Evolutionary conservation across 192 early-diverging fungal genomes (phyloP).

Genomic region (Irineochytrium annulatum): DNA sequence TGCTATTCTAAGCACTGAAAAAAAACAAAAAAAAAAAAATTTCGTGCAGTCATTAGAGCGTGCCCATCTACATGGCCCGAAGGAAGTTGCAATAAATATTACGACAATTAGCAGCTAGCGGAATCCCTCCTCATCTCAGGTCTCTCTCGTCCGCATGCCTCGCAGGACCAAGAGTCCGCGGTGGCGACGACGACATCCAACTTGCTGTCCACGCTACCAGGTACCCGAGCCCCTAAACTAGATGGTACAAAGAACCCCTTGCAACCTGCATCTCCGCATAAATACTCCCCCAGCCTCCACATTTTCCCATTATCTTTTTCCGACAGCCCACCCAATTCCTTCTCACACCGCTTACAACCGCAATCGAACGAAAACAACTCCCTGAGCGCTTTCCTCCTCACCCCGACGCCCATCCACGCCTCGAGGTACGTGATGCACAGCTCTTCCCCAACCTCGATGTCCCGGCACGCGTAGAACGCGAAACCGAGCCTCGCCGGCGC

Average conservation of each 20-base stretch:
- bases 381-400: conserved; percentile 23
- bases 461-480: conserved; percentile 36
- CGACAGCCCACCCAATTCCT: conserved; percentile 4
- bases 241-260: background rate
- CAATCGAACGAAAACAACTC: conserved; percentile 40
- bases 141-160: no score
- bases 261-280: background rate
- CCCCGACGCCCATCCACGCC: background rate
- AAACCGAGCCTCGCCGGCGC: background rate
- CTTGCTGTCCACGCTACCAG: no score
- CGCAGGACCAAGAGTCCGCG: no score
- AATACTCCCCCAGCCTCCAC: background rate
- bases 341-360: conserved; percentile 34
- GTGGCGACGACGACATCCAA: no score
- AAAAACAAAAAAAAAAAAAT: no score
- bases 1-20: no score
- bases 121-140: no score
- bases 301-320: background rate
- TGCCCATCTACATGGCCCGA: no score
- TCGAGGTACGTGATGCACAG: conserved; percentile 40
- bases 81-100: no score
- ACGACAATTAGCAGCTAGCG: no score
- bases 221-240: no score
- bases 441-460: conserved; percentile 29
- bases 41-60: no score